Evolutionary conservation across 306 rosid species (phyloP), one percentile per base, ranked within the genome.

Genomic region (Malus fusca): DNA sequence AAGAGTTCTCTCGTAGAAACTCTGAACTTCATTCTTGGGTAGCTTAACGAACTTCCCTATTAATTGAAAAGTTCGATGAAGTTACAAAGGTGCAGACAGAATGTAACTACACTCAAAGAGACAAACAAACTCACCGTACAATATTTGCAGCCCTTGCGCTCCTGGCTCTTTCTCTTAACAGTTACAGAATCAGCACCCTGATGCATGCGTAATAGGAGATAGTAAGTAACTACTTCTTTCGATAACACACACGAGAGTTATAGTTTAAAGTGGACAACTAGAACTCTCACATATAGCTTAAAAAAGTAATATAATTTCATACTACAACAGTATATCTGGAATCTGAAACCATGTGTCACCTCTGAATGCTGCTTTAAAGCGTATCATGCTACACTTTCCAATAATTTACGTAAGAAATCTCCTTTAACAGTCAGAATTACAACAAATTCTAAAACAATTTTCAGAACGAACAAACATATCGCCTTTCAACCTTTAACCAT

Each of bases 21-120:
- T 84, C 81, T 92, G 81, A 95, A 95, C 78, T 82, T 85, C 92
- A 86, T 85, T 14, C 82, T 55, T 3, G 97, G 98, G 81, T 90
- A 95, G 46, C 84, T 85, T 42, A 66, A 55, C 15, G 82, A 80
- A 73, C 75, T 84, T 82, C 94, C 93, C 98, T 92, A 82, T 73
- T 75, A 48, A 63, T 76, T 76, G 74, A 37, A 75, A 31, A 73
- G 80, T 68, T 37, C 63, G 78, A 75, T 76, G 31, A 55, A 44
- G 64, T 69, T 60, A 78, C 11, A 70, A 56, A 75, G 51, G 31
- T 4, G n/a, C 35, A 65, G 68, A 68, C 59, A 21, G 37, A 63
- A 75, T 56, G 8, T 74, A 77, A 79, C 65, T 25, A 6, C 46
- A 4, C 37, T 46, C 12, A 79, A 28, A 35, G 46, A 62, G 78